phyloP scores from a whole-genome alignment of 768 basidiomycete genomes.

The Amanita fuliginea region DNA sequence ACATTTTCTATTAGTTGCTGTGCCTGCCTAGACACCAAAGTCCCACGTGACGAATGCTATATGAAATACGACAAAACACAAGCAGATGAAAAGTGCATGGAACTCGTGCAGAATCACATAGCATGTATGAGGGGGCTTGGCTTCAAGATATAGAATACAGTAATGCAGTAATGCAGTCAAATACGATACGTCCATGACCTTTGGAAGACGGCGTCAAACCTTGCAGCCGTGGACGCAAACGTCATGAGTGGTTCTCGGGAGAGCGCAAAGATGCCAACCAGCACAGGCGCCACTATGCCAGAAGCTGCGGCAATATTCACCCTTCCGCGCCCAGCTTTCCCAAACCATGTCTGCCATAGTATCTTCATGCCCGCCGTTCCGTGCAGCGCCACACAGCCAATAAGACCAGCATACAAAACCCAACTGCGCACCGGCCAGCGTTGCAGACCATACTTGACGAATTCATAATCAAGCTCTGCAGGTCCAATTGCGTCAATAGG shows the following conservation, averaged over 20 bases:
- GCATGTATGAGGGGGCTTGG: constrained; percentile 88
- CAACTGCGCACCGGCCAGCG: constrained; percentile 53
- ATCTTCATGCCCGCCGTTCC: constrained; percentile 47
- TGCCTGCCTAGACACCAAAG: constrained; percentile 91
- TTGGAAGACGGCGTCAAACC: constrained; percentile 41
- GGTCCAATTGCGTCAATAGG: constrained; percentile 57
- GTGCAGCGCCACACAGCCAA: constrained; percentile 47
- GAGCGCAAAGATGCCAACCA: constrained; percentile 43
- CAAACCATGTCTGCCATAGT: constrained; percentile 40
- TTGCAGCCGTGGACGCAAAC: constrained; percentile 35
- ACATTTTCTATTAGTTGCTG: constrained; percentile 59
- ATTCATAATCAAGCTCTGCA: constrained; percentile 73
- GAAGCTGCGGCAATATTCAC: constrained; percentile 16
- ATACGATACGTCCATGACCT: constrained; percentile 35
- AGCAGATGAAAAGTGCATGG: constrained; percentile 71
- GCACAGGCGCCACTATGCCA: constrained; percentile 34
- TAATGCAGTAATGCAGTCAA: background rate
- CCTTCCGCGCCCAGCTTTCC: constrained; percentile 6
- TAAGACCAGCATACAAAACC: constrained; percentile 52
- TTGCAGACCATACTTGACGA: constrained; percentile 62
- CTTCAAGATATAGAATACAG: constrained; percentile 74
- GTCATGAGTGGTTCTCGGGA: constrained; percentile 48
- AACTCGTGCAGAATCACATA: constrained; percentile 69
- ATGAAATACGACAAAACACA: constrained; percentile 54
- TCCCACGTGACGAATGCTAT: constrained; percentile 91